Percentiles rank a stretch among this genome's conserved stretches.
These are phyloP conservation scores for Hansfordia pulvinata DNA, from an alignment of 2,329 filamentous ascomycete genomes.

Conservation along the genomic window DNA sequence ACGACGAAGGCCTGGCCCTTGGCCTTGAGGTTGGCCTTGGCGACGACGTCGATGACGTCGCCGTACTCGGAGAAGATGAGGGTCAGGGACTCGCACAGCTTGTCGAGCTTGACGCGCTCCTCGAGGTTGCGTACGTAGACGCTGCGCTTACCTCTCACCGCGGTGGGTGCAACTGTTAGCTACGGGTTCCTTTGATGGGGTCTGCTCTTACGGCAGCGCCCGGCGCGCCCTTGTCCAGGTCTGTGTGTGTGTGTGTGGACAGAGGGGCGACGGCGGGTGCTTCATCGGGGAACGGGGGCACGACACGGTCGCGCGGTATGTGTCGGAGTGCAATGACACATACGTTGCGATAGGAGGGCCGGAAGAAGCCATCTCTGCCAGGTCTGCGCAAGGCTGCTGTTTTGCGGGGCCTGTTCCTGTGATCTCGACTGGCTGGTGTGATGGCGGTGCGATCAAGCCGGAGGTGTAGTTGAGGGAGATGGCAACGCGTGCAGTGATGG, in stretches of 20 bases:
- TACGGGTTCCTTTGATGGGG: too few species aligned
- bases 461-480: too few species aligned
- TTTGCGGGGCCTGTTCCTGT: too few species aligned
- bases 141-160: too few species aligned
- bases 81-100: slow-evolving; percentile 57
- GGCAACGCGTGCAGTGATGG: too few species aligned
- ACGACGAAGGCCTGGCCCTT: slow-evolving; percentile 96
- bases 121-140: slow-evolving; percentile 75
- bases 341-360: slow-evolving; percentile 47
- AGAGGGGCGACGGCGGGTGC: not conserved
- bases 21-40: slow-evolving; percentile 79
- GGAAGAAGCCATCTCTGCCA: too few species aligned
- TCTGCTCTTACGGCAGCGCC: not conserved
- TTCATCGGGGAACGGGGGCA: not conserved
- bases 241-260: too few species aligned
- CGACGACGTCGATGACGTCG: slow-evolving; percentile 68
- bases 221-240: too few species aligned
- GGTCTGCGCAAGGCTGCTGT: too few species aligned
- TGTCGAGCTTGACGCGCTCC: slow-evolving; percentile 75
- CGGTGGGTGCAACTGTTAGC: too few species aligned
- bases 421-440: too few species aligned
- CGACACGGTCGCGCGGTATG: slow-evolving; percentile 18
- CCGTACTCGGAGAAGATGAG: slow-evolving; percentile 86
- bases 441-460: too few species aligned
- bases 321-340: slow-evolving; percentile 64